Evolutionary conservation across 164 flowering plant species (phyloP).

Genomic region (Berberis thunbergii): DNA sequence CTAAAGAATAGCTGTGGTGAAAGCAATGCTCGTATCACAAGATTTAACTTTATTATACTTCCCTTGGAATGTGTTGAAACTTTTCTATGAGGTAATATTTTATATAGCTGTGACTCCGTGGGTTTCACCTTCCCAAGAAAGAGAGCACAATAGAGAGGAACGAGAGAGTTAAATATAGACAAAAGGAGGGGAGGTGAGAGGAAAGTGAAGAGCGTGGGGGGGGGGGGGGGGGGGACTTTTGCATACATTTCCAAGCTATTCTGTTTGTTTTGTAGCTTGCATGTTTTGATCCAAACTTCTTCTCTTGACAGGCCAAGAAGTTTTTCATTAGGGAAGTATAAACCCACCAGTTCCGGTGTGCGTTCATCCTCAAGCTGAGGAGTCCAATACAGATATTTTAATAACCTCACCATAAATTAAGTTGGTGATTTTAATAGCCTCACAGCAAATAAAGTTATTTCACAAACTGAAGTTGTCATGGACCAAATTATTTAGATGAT

Average conservation of each 20-base stretch:
- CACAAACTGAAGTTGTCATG: no score
- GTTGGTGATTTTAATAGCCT: no score
- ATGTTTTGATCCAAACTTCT: no score
- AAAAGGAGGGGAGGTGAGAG: neutral
- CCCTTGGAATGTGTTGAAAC: neutral
- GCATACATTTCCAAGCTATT: neutral
- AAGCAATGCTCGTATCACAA: neutral
- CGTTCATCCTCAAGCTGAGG: no score
- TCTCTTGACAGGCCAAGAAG: conserved; percentile 21
- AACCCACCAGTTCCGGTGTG: neutral
- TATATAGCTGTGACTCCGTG: neutral
- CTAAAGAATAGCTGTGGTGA: neutral
- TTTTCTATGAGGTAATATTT: neutral
- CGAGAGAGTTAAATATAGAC: neutral
- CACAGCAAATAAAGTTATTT: no score
- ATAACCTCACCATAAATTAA: no score
- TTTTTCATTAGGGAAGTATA: conserved; percentile 19
- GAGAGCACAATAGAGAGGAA: neutral
- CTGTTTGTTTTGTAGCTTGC: neutral
- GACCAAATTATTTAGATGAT: no score
- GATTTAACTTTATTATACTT: neutral
- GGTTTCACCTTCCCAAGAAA: neutral
- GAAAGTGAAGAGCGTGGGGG: neutral
- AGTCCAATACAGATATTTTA: no score
- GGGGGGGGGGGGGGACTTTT: neutral